Percentiles rank a stretch among this genome's conserved stretches.
Conservation (phyloP, 2,329 filamentous ascomycete genomes). For the Domatiomyces globalis region DNA sequence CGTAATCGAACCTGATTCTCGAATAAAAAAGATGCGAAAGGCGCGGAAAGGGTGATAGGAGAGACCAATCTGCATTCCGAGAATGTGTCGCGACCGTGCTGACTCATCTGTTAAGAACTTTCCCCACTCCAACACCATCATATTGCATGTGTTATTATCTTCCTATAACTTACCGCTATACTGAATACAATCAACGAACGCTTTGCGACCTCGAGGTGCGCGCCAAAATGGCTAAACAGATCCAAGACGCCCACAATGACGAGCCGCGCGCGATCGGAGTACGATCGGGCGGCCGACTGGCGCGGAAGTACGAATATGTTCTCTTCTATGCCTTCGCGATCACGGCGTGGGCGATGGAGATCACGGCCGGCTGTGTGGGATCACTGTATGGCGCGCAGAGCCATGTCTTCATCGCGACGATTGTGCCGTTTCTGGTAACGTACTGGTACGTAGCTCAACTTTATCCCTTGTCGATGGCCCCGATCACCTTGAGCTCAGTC, state of each 20-base stretch:
- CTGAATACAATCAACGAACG: neutral
- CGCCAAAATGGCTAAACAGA: constrained; percentile 6
- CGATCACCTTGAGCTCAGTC: no score
- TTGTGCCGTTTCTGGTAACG: constrained; percentile 6
- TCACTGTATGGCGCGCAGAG: constrained; percentile 10
- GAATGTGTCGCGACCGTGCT: no score
- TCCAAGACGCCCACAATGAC: constrained; percentile 6
- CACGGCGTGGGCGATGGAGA: constrained; percentile 7
- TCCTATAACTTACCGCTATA: neutral
- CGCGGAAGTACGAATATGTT: constrained; percentile 9
- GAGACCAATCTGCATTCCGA: no score
- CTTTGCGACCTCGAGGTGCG: neutral
- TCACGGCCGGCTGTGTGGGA: constrained; percentile 8
- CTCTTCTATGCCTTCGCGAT: constrained; percentile 11
- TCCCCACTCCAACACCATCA: neutral
- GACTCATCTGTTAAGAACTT: neutral
- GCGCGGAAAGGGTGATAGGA: no score
- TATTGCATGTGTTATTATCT: no score
- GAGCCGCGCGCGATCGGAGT: constrained; percentile 8
- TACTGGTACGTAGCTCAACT: constrained; percentile 4
- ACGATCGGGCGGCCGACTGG: constrained; percentile 7
- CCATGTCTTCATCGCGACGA: constrained; percentile 9
- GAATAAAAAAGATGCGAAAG: no score
- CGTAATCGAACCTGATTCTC: no score
- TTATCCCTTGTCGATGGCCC: neutral